Base-by-base conservation (phyloP, 352 stramenopile genomes). In the Pythium aphanidermatum region DNA sequence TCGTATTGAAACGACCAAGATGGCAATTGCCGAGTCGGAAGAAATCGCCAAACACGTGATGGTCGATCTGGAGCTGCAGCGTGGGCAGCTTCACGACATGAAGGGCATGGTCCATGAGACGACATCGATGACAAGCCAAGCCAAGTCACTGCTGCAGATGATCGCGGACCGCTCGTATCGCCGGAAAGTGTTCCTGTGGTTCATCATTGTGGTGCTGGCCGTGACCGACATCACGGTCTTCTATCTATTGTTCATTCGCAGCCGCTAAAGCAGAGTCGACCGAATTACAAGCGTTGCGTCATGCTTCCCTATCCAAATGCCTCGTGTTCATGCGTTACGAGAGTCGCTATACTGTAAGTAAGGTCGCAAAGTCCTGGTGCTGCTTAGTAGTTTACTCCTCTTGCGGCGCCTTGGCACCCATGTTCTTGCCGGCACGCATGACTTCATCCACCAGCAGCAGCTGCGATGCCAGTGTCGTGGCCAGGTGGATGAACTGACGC, bases 391-490 rank as follows among this genome's bases (percentile, higher is more conserved):
- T 52, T 73, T 88, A 88, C 65, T 86, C 71, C 51, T 86, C 76
- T 29, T 70, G 60, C 55, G 75, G 74, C 46, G 53, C 69, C 32
- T 75, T 75, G 26, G 64, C 66, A 51, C 80, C 95, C 95, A 98
- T 98, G 73, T 98, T 87, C 71, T 98, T 98, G 46, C 97, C 97
- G 32, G 97, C 96, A 52, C 95, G 88, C 93, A 99, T 99, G 35
- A 99, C 96, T 65, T 99, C 96, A 65, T 99, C 97, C 9, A 99
- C 97, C 16, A 99, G 80, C 47, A 99, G 74, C 39, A 99, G 67
- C 68, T 99, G 97, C 40, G 86, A 97, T n/a, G 97, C 96, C 28
- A 99, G 69, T 31, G 98, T 95, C 33, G 96, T 98, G n/a, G 91
- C 83, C 28, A 99, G 74, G 70, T 99, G 96, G 35, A 99, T 90